phyloP scores from a whole-genome alignment of 2,329 filamentous ascomycete genomes.

The Colletotrichum liriopes region DNA sequence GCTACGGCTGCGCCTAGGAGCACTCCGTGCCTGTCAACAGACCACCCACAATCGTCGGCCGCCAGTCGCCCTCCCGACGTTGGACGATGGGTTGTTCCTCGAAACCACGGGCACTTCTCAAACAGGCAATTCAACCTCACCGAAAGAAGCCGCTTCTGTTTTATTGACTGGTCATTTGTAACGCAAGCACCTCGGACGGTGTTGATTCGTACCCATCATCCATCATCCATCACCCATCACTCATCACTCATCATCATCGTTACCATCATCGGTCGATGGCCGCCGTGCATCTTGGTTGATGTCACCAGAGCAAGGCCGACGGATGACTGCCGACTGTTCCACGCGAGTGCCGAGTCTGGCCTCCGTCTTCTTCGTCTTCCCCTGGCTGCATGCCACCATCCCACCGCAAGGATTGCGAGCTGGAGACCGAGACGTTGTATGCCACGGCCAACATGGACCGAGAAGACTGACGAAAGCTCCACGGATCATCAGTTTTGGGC shows the following conservation, averaged over 20 bases:
- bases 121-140: constrained; percentile 17
- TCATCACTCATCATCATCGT: not conserved
- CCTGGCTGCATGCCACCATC: constrained; percentile 24
- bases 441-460: not conserved
- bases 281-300: constrained; percentile 7
- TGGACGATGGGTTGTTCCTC: constrained; percentile 33
- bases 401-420: constrained; percentile 27
- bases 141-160: not conserved
- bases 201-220: not conserved
- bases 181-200: not conserved
- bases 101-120: not conserved
- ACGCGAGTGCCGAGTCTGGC: constrained; percentile 22
- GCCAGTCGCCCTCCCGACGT: constrained; percentile 21
- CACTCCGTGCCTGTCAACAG: constrained; percentile 26
- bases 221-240: too few relatives aligned
- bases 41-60: constrained; percentile 15
- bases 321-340: constrained; percentile 24
- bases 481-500: constrained; percentile 35
- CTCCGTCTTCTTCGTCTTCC: not conserved
- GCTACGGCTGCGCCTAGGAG: not conserved
- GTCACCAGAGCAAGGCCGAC: constrained; percentile 10
- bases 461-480: constrained; percentile 26
- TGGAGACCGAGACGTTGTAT: constrained; percentile 3
- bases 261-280: not conserved
- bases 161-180: not conserved